These are phyloP conservation scores for Hirschioporus abietinus DNA, from an alignment of 768 basidiomycete genomes.

Conservation along the genomic window DNA sequence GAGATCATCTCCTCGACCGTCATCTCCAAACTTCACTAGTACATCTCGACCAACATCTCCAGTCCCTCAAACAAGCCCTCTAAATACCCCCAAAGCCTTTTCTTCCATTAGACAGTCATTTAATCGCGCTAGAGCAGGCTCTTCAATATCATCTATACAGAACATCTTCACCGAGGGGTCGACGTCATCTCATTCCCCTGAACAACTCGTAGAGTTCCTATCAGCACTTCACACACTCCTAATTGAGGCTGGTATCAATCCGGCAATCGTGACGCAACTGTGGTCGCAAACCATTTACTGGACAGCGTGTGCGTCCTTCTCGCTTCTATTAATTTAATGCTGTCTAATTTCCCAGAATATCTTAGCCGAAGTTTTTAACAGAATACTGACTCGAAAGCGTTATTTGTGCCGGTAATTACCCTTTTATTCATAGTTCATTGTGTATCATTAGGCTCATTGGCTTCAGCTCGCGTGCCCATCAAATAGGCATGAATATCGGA, in stretches of 20 bases:
- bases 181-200: constrained; percentile 30
- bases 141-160: constrained; percentile 42
- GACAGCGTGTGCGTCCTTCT: constrained; percentile 76
- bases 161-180: constrained; percentile 44
- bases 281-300: constrained; percentile 99
- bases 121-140: constrained; percentile 41
- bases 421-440: constrained; percentile 1
- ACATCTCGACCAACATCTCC: constrained; percentile 52
- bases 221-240: constrained; percentile 82
- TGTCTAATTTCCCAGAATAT: constrained; percentile 12
- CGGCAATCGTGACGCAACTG: constrained; percentile 79
- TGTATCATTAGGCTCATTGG: constrained; percentile 4
- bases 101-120: constrained; percentile 68
- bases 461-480: constrained; percentile 73
- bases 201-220: constrained; percentile 70
- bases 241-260: constrained; percentile 84
- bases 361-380: constrained; percentile 79
- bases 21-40: constrained; percentile 42
- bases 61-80: constrained; percentile 33
- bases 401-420: constrained; percentile 74
- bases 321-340: constrained; percentile 15
- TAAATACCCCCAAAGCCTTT: constrained; percentile 46
- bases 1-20: constrained; percentile 26
- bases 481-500: constrained; percentile 83
- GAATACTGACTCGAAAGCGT: constrained; percentile 85